Percentiles rank a stretch among this genome's conserved stretches.
Evolutionary conservation across 768 basidiomycete species (phyloP).

Genomic region (Candolleomyces efflorescens): DNA sequence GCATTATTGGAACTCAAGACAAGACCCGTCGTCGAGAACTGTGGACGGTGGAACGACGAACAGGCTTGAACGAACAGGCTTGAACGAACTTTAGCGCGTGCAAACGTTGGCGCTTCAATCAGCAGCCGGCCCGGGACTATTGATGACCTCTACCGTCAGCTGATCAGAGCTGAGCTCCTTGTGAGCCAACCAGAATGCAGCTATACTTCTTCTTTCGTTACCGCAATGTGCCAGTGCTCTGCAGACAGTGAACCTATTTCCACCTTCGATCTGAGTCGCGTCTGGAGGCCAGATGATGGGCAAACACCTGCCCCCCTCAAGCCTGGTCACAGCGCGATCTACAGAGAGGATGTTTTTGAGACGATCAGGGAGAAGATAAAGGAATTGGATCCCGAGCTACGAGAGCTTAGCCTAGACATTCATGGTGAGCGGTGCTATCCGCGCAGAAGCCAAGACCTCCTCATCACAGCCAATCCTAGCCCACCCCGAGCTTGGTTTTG

Average conservation of each 20-base stretch:
- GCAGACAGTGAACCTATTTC: conserved; percentile 9
- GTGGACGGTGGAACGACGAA: too few species aligned
- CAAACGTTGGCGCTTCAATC: too few species aligned
- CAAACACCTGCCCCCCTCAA: conserved; percentile 25
- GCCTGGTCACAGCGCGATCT: conserved; percentile 33
- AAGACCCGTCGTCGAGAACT: too few species aligned
- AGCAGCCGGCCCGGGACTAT: too few species aligned
- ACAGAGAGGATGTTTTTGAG: conserved; percentile 53
- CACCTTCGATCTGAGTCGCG: conserved; percentile 12
- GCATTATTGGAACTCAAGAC: too few species aligned
- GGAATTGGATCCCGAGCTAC: conserved; percentile 49
- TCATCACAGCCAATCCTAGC: conserved; percentile 29
- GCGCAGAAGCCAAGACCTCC: not conserved
- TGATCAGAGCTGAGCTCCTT: too few species aligned
- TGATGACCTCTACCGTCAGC: too few species aligned
- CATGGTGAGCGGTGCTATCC: conserved; percentile 36
- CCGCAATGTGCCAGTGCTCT: conserved; percentile 18
- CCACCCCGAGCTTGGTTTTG: conserved; percentile 64
- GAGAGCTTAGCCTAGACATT: conserved; percentile 64
- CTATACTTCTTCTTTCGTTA: not conserved
- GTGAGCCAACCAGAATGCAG: too few species aligned
- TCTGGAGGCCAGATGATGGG: conserved; percentile 43
- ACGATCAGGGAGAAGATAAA: conserved; percentile 56
- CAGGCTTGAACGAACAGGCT: too few species aligned
- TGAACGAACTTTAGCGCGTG: too few species aligned